Conservation (phyloP, 306 rosid species). For the Morella rubra region DNA sequence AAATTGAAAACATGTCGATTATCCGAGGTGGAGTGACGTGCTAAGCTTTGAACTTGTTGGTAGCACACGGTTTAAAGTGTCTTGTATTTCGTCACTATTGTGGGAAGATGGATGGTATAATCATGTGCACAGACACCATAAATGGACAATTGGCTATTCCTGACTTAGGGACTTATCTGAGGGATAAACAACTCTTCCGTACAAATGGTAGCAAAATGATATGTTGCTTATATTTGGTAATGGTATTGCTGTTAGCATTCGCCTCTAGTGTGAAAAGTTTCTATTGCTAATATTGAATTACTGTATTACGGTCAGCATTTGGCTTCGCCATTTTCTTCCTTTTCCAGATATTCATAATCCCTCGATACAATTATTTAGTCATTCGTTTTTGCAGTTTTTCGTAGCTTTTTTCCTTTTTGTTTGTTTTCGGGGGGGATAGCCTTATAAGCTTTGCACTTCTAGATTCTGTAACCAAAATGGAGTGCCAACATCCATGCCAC, state of each 20-base stretch:
- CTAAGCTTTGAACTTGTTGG: neutral
- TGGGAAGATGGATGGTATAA: neutral
- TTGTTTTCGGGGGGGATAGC: neutral
- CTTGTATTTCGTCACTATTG: neutral
- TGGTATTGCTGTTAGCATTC: too few relatives aligned
- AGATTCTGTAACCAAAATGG: neutral
- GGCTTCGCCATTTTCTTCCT: neutral
- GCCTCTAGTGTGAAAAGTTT: neutral
- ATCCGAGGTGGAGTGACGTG: neutral
- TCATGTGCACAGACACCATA: neutral
- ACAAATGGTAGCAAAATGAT: neutral
- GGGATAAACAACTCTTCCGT: neutral
- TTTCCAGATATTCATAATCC: neutral
- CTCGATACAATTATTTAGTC: neutral
- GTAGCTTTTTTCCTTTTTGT: too few relatives aligned
- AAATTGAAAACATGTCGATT: neutral
- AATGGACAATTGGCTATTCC: neutral
- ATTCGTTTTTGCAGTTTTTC: neutral
- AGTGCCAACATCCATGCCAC: neutral
- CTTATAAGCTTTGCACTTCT: neutral
- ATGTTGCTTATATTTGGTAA: too few relatives aligned
- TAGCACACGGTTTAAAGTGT: neutral
- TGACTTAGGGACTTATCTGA: neutral
- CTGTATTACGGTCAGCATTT: neutral
- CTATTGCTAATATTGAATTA: neutral